These are phyloP conservation scores for Discostella pseudostelligera DNA, from an alignment of 108 stramenopile species.

Conservation along the genomic window DNA sequence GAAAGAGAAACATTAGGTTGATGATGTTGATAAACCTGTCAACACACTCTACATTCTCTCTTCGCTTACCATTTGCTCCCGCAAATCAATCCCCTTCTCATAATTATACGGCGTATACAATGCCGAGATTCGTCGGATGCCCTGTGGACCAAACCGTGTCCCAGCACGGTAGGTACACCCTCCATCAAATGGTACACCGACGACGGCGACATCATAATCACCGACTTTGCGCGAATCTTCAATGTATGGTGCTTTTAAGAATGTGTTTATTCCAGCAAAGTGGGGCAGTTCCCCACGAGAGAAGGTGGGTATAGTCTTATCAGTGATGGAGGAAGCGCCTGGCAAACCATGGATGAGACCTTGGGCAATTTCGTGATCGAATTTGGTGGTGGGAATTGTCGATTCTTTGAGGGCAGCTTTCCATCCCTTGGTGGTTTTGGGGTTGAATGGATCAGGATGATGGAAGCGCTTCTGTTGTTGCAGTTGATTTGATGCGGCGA, in stretches of 20 bases:
- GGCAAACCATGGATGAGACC: constrained; percentile 67
- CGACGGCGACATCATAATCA: constrained; percentile 67
- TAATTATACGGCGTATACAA: constrained; percentile 85
- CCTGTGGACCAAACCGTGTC: constrained; percentile 82
- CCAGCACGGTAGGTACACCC: constrained; percentile 82
- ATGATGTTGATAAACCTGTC: too few relatives aligned
- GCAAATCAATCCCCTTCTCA: constrained; percentile 80
- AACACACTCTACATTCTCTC: too few relatives aligned
- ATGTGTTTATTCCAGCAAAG: constrained; percentile 85
- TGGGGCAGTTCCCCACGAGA: constrained; percentile 77
- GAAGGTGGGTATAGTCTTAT: constrained; percentile 80
- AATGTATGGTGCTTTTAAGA: constrained; percentile 81
- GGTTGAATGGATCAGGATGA: constrained; percentile 77
- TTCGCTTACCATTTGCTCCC: constrained; percentile 80
- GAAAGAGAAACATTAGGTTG: too few relatives aligned
- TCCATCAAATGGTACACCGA: constrained; percentile 85
- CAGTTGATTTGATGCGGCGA: too few relatives aligned
- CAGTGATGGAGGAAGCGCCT: constrained; percentile 72
- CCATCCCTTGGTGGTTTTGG: constrained; percentile 78
- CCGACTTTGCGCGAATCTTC: constrained; percentile 65
- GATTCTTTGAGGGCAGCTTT: constrained; percentile 75
- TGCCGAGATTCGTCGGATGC: constrained; percentile 76
- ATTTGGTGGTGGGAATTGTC: constrained; percentile 55
- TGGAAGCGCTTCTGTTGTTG: constrained; percentile 41
- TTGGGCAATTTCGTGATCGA: constrained; percentile 51